Conservation (phyloP, 306 rosid genomes). For the Canavalia gladiata region DNA sequence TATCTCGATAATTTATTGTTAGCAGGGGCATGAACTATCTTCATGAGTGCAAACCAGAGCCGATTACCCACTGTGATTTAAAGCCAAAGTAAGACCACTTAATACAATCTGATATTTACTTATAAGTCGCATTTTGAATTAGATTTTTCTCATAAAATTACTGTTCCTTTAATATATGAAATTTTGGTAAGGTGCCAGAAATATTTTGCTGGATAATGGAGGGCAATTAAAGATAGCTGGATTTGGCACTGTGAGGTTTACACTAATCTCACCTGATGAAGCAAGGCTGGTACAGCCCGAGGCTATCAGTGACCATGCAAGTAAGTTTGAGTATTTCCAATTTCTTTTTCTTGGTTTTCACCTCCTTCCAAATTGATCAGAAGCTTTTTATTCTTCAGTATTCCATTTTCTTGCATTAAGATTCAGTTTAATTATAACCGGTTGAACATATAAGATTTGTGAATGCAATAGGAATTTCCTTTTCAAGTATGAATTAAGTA, state of each 20-base stretch:
- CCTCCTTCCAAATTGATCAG: conserved; percentile 20
- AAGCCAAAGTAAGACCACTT: conserved; percentile 97
- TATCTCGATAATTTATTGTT: conserved; percentile 53
- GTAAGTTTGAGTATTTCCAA: conserved; percentile 60
- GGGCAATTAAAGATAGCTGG: conserved; percentile 94
- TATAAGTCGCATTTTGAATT: conserved; percentile 43
- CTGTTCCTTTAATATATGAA: conserved; percentile 83
- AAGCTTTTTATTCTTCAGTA: conserved; percentile 20
- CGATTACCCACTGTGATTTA: conserved; percentile 93
- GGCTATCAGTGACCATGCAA: conserved; percentile 62
- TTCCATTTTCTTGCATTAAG: conserved; percentile 25
- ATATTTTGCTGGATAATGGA: conserved; percentile 99
- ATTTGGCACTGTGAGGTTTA: conserved; percentile 79
- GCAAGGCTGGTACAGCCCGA: conserved; percentile 72
- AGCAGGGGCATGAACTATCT: conserved; percentile 99
- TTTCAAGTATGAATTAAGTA: conserved; percentile 36
- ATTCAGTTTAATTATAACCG: conserved; percentile 38
- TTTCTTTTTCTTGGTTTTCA: conserved; percentile 21
- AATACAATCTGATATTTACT: conserved; percentile 57
- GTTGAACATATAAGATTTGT: conserved; percentile 37
- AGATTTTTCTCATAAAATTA: conserved; percentile 53
- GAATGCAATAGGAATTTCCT: conserved; percentile 27
- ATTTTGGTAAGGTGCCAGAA: conserved; percentile 99
- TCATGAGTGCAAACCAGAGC: conserved; percentile 99
- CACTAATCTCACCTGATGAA: conserved; percentile 72